These are phyloP conservation scores for Atkinsonella hypoxylon DNA, from an alignment of 2,329 filamentous ascomycete species.

Conservation along the genomic window DNA sequence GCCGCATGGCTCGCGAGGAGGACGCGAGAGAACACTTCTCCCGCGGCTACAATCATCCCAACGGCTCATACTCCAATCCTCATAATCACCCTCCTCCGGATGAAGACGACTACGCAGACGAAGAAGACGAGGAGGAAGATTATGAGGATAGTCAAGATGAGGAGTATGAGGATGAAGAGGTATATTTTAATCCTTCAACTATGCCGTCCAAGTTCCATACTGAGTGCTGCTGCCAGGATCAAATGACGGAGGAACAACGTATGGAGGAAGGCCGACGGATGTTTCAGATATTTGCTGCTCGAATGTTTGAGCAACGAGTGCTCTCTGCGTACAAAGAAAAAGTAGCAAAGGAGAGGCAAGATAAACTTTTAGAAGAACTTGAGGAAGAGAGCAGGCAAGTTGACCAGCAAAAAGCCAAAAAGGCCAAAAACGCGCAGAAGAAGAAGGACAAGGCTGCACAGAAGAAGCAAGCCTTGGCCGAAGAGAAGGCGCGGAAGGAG, in stretches of 20 bases:
- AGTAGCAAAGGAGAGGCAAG: constrained; percentile 82
- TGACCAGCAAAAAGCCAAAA: constrained; percentile 77
- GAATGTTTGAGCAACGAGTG: constrained; percentile 98
- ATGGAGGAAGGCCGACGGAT: constrained; percentile 98
- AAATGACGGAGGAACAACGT: constrained; percentile 94
- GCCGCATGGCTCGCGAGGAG: constrained; percentile 92
- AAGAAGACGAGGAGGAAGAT: constrained; percentile 50
- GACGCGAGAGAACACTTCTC: constrained; percentile 57
- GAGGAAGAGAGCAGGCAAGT: constrained; percentile 71
- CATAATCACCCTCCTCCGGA: constrained; percentile 70
- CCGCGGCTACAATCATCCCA: constrained; percentile 45
- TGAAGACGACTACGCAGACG: constrained; percentile 63
- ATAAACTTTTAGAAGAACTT: constrained; percentile 81
- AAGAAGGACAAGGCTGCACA: constrained; percentile 87
- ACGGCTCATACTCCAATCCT: constrained; percentile 43
- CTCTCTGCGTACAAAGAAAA: constrained; percentile 97
- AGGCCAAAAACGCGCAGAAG: constrained; percentile 86
- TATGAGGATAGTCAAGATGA: constrained; percentile 51
- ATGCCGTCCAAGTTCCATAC: constrained; percentile 29
- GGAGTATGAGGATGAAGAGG: constrained; percentile 71
- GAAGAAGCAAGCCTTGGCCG: constrained; percentile 80
- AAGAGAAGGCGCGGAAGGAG: constrained; percentile 78
- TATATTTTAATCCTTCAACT: constrained; percentile 34
- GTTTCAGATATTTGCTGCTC: constrained; percentile 98
- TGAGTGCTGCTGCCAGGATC: constrained; percentile 55